These are phyloP conservation scores for Yarrowia sp. DNA, from an alignment of 805 yeast species.

Conservation along the genomic window DNA sequence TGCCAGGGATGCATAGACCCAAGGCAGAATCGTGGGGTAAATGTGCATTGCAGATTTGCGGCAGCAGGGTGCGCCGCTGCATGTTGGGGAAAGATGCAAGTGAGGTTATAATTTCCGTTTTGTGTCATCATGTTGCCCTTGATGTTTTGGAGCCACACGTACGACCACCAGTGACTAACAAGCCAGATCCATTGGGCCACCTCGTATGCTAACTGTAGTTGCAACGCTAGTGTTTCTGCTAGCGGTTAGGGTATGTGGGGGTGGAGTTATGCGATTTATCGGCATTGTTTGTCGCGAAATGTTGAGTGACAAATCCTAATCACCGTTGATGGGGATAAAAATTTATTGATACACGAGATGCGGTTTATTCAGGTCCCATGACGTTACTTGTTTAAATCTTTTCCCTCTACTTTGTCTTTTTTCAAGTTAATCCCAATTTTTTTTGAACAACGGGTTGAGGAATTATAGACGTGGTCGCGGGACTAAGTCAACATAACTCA, in stretches of 20 bases:
- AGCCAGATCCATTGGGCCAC: not conserved
- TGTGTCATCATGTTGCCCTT: not conserved
- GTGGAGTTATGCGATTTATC: not conserved
- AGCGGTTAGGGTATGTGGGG: conserved; percentile 14
- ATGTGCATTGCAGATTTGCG: conserved; percentile 7
- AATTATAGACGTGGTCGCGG: not conserved
- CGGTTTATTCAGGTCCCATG: conserved; percentile 7
- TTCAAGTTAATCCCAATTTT: not conserved
- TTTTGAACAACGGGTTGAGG: not conserved
- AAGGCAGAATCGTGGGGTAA: conserved; percentile 21
- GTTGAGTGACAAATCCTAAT: not conserved
- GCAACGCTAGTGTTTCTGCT: not conserved
- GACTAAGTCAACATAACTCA: not conserved
- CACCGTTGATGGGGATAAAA: not conserved
- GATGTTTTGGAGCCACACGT: not conserved
- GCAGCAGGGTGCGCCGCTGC: not conserved
- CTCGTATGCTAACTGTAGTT: not conserved
- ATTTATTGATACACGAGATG: not conserved
- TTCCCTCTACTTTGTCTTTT: not conserved
- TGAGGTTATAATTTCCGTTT: conserved; percentile 1
- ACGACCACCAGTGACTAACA: not conserved
- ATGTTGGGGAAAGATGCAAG: conserved; percentile 13
- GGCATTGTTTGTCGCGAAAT: not conserved
- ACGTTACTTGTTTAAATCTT: not conserved
- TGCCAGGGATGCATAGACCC: not conserved